A percentile compares a stretch with the other conserved stretches of the same genome.
Evolutionary conservation across 192 early-diverging fungal species (phyloP).

Genomic region (Cladochytrium replicatum): DNA sequence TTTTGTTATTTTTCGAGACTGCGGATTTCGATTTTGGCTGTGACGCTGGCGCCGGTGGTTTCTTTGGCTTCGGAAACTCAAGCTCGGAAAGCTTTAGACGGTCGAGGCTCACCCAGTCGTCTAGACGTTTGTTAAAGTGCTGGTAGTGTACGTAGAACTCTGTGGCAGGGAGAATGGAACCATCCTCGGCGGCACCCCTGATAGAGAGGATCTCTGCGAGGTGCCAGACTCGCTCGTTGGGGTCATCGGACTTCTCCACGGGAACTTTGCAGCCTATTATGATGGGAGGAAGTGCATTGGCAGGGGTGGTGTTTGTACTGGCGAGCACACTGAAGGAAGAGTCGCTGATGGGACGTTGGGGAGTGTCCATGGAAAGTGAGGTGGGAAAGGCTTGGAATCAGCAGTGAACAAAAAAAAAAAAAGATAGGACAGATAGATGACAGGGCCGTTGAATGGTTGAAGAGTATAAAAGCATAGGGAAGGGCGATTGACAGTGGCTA

Average conservation of each 20-base stretch:
- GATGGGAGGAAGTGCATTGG: conserved; percentile 3
- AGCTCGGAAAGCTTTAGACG: conserved; percentile 60
- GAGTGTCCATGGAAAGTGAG: too few species aligned
- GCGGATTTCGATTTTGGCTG: conserved; percentile 9
- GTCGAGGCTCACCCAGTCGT: conserved; percentile 79
- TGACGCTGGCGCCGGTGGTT: conserved; percentile 7
- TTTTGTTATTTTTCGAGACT: conserved; percentile 26
- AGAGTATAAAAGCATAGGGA: too few species aligned
- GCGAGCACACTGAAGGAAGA: too few species aligned
- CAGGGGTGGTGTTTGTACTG: too few species aligned
- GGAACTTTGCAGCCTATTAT: conserved; percentile 51
- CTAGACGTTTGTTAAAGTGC: conserved; percentile 95
- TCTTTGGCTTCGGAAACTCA: conserved; percentile 61
- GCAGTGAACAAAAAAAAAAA: too few species aligned
- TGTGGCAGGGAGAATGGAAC: conserved; percentile 26
- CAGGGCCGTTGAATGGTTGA: too few species aligned
- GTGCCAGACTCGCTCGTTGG: conserved; percentile 47
- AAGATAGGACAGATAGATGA: too few species aligned
- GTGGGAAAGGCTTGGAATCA: too few species aligned
- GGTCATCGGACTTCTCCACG: conserved; percentile 35
- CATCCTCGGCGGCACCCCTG: conserved; percentile 22
- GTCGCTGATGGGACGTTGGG: too few species aligned
- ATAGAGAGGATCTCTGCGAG: conserved; percentile 80
- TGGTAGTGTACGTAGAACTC: conserved; percentile 96
- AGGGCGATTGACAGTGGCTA: too few species aligned